These are phyloP conservation scores for Pseudocercospora fijiensis DNA, from an alignment of 2,329 filamentous ascomycete genomes.

Conservation along the genomic window DNA sequence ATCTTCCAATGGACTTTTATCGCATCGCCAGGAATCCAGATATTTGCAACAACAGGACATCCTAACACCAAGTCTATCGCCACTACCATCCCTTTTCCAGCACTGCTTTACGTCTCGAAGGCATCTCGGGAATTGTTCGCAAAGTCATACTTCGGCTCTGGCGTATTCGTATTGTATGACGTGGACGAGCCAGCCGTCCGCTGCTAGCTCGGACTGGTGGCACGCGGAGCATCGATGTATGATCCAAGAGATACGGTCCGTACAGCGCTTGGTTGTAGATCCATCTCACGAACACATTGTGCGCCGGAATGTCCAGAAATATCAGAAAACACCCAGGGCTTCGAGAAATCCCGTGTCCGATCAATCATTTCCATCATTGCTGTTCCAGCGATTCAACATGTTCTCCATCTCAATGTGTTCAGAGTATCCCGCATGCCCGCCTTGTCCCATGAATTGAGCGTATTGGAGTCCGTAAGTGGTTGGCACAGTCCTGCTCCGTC, in stretches of 20 bases:
- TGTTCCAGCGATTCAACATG: conserved; percentile 48
- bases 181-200: not conserved
- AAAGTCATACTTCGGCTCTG: too few species aligned
- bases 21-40: not conserved
- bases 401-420: conserved; percentile 65
- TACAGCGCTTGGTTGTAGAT: too few species aligned
- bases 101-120: not conserved
- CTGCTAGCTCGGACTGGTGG: not conserved
- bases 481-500: conserved; percentile 42
- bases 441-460: conserved; percentile 55
- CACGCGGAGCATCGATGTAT: too few species aligned
- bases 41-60: not conserved
- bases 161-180: too few species aligned
- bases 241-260: too few species aligned
- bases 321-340: too few species aligned
- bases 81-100: not conserved
- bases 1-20: not conserved
- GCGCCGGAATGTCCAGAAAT: too few species aligned
- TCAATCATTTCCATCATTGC: conserved; percentile 10
- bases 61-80: not conserved
- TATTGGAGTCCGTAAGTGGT: conserved; percentile 57
- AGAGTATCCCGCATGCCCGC: conserved; percentile 54
- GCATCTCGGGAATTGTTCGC: too few species aligned
- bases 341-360: not conserved
- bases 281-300: too few species aligned